These are phyloP conservation scores for Apocynum venetum DNA, from an alignment of 257 asterid species.

Conservation along the genomic window DNA sequence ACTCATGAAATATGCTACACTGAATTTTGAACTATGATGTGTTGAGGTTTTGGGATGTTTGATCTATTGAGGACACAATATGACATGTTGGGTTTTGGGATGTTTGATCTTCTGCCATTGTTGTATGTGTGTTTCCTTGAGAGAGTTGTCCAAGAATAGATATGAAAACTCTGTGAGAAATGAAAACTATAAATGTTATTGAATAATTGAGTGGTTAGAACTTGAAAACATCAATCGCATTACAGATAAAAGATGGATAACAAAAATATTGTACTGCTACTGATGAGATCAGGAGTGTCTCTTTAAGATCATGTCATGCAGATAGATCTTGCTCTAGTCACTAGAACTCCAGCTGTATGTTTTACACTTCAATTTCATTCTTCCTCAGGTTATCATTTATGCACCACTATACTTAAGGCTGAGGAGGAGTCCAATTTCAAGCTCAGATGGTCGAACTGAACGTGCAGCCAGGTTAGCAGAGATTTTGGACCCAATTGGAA, in stretches of 20 bases:
- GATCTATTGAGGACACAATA: not conserved
- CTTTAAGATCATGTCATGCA: not conserved
- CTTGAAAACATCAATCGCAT: not conserved
- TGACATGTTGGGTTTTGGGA: not conserved
- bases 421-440: constrained; percentile 31
- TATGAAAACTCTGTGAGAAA: not conserved
- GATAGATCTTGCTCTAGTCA: not conserved
- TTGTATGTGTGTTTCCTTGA: not conserved
- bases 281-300: not conserved
- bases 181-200: not conserved
- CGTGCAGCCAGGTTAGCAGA: constrained; percentile 53
- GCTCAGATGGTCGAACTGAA: constrained; percentile 22
- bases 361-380: constrained; percentile 16
- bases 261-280: not conserved
- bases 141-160: not conserved
- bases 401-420: constrained; percentile 75
- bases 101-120: not conserved
- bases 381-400: constrained; percentile 48
- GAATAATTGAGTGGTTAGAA: not conserved
- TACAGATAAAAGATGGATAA: not conserved
- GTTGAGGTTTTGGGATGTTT: too few species aligned
- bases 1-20: not conserved
- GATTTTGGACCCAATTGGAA: constrained; percentile 44
- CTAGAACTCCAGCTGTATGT: not conserved
- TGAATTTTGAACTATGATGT: not conserved